Conservation (phyloP, 306 rosid species). For the Erythrophleum fordii region DNA sequence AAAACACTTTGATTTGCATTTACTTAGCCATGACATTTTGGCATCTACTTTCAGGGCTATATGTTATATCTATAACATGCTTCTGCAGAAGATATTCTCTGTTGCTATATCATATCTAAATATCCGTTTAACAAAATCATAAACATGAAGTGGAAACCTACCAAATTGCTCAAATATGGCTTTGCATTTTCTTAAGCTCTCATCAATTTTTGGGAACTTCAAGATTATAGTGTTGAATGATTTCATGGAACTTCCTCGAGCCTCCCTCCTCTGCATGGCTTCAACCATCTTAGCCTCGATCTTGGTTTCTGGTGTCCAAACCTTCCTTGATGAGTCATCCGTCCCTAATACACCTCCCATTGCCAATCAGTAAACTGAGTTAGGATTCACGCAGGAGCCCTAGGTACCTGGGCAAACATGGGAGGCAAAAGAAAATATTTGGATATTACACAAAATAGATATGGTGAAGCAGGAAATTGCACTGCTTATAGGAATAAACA, state of each 20-base stretch:
- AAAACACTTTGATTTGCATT: neutral
- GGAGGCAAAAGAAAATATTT: conserved; percentile 8
- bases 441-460: neutral
- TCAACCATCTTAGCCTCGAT: conserved; percentile 85
- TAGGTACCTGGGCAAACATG: conserved; percentile 29
- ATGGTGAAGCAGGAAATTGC: conserved; percentile 15
- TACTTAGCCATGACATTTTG: conserved; percentile 25
- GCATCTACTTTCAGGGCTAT: neutral
- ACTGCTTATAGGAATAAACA: neutral
- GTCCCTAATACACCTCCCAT: conserved; percentile 80
- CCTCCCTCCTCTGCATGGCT: conserved; percentile 70
- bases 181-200: conserved; percentile 84
- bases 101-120: neutral
- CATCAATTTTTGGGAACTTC: conserved; percentile 93
- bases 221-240: conserved; percentile 84
- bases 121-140: conserved; percentile 26
- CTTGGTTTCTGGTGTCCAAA: conserved; percentile 61
- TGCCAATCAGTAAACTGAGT: conserved; percentile 33
- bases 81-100: conserved; percentile 17
- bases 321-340: conserved; percentile 46
- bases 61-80: conserved; percentile 15
- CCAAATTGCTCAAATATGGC: conserved; percentile 82
- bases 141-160: conserved; percentile 47
- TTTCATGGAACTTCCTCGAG: conserved; percentile 67
- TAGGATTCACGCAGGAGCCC: conserved; percentile 35